Evolutionary conservation across 352 stramenopile genomes (phyloP).

Genomic region (Globisporangium splendens): DNA sequence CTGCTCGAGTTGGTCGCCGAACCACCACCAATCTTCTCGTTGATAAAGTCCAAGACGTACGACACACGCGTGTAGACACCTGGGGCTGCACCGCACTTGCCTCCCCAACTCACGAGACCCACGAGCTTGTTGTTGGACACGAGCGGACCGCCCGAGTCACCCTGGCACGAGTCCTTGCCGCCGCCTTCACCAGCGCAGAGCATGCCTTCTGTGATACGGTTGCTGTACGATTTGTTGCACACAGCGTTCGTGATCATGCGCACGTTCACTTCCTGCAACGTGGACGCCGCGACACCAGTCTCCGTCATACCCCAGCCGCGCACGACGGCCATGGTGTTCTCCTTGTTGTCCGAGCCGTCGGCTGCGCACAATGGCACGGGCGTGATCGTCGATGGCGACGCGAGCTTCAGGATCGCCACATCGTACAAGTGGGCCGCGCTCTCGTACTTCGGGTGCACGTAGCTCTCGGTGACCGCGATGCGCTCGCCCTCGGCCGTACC

Average conservation of each 20-base stretch:
- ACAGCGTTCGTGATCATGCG: slow-evolving; percentile 51
- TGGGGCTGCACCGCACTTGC: slow-evolving; percentile 41
- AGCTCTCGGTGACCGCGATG: slow-evolving; percentile 39
- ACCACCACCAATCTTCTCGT: slow-evolving; percentile 37
- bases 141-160: slow-evolving; percentile 62
- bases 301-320: slow-evolving; percentile 61
- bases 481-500: slow-evolving; percentile 42
- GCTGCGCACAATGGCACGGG: slow-evolving; percentile 29
- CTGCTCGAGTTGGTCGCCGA: slow-evolving; percentile 11
- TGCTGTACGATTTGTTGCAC: slow-evolving; percentile 55
- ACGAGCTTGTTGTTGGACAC: slow-evolving; percentile 48
- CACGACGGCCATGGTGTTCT: slow-evolving; percentile 48
- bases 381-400: slow-evolving; percentile 27
- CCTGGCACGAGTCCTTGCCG: slow-evolving; percentile 59
- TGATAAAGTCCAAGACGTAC: slow-evolving; percentile 52
- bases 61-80: slow-evolving; percentile 60
- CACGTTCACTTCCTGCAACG: slow-evolving; percentile 54
- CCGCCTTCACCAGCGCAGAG: slow-evolving; percentile 47
- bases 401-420: slow-evolving; percentile 54
- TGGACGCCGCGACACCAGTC: slow-evolving; percentile 27
- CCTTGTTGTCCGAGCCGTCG: slow-evolving; percentile 49
- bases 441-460: slow-evolving; percentile 52
- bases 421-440: slow-evolving; percentile 50
- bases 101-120: slow-evolving; percentile 68
- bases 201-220: slow-evolving; percentile 60